Percentiles rank a stretch among this genome's conserved stretches.
These are phyloP conservation scores for Panaeolus papilionaceus DNA, from an alignment of 768 basidiomycete genomes.

Conservation along the genomic window DNA sequence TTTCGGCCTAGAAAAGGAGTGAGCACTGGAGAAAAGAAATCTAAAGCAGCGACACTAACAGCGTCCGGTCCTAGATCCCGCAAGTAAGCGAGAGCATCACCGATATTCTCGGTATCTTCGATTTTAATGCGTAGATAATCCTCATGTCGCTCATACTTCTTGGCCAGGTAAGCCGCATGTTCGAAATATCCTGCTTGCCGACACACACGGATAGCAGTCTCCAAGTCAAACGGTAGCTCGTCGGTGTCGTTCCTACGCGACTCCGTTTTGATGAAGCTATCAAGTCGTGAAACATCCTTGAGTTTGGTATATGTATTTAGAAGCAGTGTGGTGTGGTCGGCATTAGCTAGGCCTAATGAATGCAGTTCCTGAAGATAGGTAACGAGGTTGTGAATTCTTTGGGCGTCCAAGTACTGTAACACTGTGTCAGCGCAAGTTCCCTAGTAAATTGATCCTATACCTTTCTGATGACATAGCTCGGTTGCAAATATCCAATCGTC, in stretches of 20 bases:
- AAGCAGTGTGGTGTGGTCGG: conserved; percentile 95
- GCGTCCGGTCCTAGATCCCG: conserved; percentile 78
- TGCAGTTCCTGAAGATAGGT: conserved; percentile 97
- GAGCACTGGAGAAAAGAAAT: neutral
- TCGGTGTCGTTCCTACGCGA: conserved; percentile 57
- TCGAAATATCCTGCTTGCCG: conserved; percentile 96
- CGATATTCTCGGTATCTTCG: conserved; percentile 86
- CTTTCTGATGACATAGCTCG: conserved; percentile 97
- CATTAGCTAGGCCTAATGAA: conserved; percentile 86
- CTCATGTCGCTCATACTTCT: conserved; percentile 89
- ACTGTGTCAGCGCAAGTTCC: conserved; percentile 1
- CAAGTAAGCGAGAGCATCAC: conserved; percentile 83
- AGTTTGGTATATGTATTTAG: conserved; percentile 98
- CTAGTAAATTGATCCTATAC: conserved; percentile 43
- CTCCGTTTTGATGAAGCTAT: conserved; percentile 92
- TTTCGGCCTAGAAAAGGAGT: conserved; percentile 67
- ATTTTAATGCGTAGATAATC: conserved; percentile 95
- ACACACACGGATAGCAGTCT: conserved; percentile 96
- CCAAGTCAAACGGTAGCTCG: conserved; percentile 94
- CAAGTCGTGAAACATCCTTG: conserved; percentile 86
- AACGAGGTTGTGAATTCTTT: conserved; percentile 93
- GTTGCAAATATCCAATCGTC: conserved; percentile 88
- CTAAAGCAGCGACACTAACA: conserved; percentile 51
- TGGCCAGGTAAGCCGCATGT: conserved; percentile 92
- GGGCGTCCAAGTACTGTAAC: conserved; percentile 90